Evolutionary conservation across 805 yeast species (phyloP), one percentile per base, ranked within the genome.

Genomic region (Kuraishia floccosa): DNA sequence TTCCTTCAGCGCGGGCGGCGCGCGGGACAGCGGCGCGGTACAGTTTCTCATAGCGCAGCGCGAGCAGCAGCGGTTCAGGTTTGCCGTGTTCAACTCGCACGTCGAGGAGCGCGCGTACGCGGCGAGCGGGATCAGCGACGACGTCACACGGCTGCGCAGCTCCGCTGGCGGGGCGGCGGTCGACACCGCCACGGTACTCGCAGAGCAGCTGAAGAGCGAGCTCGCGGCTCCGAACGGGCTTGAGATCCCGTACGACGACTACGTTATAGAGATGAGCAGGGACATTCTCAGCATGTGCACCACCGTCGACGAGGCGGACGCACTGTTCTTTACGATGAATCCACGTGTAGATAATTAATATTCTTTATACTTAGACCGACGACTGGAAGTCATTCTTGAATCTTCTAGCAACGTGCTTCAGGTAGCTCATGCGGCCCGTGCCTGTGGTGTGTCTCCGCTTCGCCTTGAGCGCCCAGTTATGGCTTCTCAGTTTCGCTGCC

Each of bases 381-480:
- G 94, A 63, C 69, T 84, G 96, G 96, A 91, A 91, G 65, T 86
- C 94, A 79, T 89, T 89, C 83, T 87, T 84, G 83, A 89, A 89
- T 76, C 86, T 84, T 79, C 97, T 87, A 53, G 91, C 70, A 55
- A 91, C 94, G 69, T 77, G 79, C 77, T 89, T 91, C 69, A 91
- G 78, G 86, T 89, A 76, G 66, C 87, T 74, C 93, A 85, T 84
- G 75, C 98, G 93, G 72, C 98, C 98, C 65, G 97, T 78, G 76
- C 98, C 98, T 54, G 96, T 87, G 52, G 98, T 91, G 68, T 82
- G 81, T 84, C 98, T 86, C 85, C 98, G 86, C 81, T 87, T 84
- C 61, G 96, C 95, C 82, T 91, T 91, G 51, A 70, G 69, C 67
- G 93, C 96, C 98, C 98, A 91, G 96, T 91, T 91, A 94, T 70